Conservation (phyloP, 306 rosid species). For the Hippophae tibetana region DNA sequence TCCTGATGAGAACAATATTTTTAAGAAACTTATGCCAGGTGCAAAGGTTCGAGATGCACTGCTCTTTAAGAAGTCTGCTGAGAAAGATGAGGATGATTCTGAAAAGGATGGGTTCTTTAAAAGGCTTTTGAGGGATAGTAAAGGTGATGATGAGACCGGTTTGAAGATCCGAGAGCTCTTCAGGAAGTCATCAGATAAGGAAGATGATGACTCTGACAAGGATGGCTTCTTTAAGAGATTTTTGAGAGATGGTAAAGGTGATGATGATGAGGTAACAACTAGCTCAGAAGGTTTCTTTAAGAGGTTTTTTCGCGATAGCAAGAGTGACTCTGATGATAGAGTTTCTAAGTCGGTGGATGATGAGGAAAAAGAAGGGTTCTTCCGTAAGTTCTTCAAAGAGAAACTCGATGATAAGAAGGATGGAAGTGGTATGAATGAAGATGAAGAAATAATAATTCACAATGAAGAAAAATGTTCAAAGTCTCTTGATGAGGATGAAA, state of each 20-base stretch:
- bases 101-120: slow-evolving; percentile 90
- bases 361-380: slow-evolving; percentile 80
- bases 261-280: slow-evolving; percentile 62
- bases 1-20: slow-evolving; percentile 67
- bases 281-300: slow-evolving; percentile 85
- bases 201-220: slow-evolving; percentile 66
- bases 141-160: slow-evolving; percentile 68
- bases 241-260: slow-evolving; percentile 68
- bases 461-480: slow-evolving; percentile 20
- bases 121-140: slow-evolving; percentile 78
- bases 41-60: slow-evolving; percentile 78
- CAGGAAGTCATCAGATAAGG: slow-evolving; percentile 69
- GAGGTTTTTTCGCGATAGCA: slow-evolving; percentile 81
- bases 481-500: slow-evolving; percentile 67
- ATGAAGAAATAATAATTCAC: slow-evolving; percentile 20
- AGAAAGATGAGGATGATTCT: slow-evolving; percentile 60
- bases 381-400: slow-evolving; percentile 63
- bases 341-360: slow-evolving; percentile 37
- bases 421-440: slow-evolving; percentile 33
- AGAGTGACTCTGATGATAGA: slow-evolving; percentile 61
- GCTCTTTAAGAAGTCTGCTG: slow-evolving; percentile 71
- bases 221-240: slow-evolving; percentile 80
- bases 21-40: slow-evolving; percentile 74
- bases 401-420: slow-evolving; percentile 78
- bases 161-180: slow-evolving; percentile 68